Conservation (phyloP, 2,329 filamentous ascomycete genomes). For the Diaporthe batatas region DNA sequence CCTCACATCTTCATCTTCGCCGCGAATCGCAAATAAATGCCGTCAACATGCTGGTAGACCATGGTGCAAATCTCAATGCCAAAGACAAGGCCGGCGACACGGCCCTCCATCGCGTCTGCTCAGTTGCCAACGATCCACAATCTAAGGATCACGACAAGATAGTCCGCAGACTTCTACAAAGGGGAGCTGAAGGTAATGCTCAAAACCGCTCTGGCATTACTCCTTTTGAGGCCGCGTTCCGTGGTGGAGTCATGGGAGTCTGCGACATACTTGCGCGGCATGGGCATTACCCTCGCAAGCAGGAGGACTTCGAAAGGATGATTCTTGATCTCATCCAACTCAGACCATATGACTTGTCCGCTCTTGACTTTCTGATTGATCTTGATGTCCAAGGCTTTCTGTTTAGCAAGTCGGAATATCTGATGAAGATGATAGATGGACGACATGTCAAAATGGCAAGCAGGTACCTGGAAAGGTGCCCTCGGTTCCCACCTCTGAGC, state of each 20-base stretch:
- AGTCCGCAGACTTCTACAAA: constrained; percentile 32
- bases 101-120: constrained; percentile 25
- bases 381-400: constrained; percentile 21
- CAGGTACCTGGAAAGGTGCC: constrained; percentile 19
- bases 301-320: constrained; percentile 33
- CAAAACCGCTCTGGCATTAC: not conserved
- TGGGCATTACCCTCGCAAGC: not conserved
- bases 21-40: not conserved
- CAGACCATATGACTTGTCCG: not conserved
- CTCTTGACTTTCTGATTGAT: constrained; percentile 31
- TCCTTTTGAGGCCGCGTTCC: constrained; percentile 21
- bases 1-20: not conserved
- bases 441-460: not conserved
- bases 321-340: not conserved
- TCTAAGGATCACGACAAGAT: not conserved
- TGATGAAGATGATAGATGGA: constrained; percentile 28
- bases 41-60: constrained; percentile 20
- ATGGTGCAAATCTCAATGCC: constrained; percentile 18
- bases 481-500: constrained; percentile 2
- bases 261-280: constrained; percentile 34
- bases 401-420: constrained; percentile 7
- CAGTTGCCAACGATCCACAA: no score
- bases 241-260: not conserved
- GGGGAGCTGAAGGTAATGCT: constrained; percentile 15
- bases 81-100: constrained; percentile 19